Base-by-base conservation (phyloP, 371 early-diverging fungal species). In the Apophysomyces variabilis region DNA sequence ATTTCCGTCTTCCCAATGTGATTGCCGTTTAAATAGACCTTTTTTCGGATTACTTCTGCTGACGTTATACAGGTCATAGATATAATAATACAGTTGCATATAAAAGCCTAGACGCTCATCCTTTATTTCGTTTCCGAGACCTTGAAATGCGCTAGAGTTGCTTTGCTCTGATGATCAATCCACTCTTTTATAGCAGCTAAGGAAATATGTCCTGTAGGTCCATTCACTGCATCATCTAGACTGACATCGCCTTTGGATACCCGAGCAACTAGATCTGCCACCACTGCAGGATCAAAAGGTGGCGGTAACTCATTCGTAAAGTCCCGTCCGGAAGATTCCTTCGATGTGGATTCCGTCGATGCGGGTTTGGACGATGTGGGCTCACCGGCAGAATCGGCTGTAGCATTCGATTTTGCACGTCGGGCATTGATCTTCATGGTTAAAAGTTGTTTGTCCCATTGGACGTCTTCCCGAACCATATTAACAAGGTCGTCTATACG, bases 141-240 rank as follows among this genome's bases (percentile, higher is more conserved):
- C 41, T 41, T 21, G 16, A 50, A 21, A 11, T 18, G 9, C 11
- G 35, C 54, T 50, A 50, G 5, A 9, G 54, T 50, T 21, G 54
- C 54, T 9, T 21, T 50, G 54, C 54, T 44, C 37, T 65, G 57
- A 13, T 45, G 39, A 12, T 56, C 56, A 14, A 69, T 65, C 50
- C 44, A 72, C 41, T 76, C 70, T 32, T 72, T 70, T 2, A 76
- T 14, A 41, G 68, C 68, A 43, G 61, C 21, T 9, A 72, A 36
- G 1, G 73, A 64, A 18, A 57, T 61, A 36, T 59, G 26, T 4
- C 68, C 68, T 4, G 70, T 70, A 4, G 68, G 70, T 32, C 76
- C 72, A 60, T 67, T 56, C n/a, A 76, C 64, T 35, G 76, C 72
- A 26, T 37, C 9, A 21, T 64, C 58, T 21, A 72, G 72, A 0